Base-by-base conservation (phyloP, 495 filamentous ascomycete genomes). In the Neurospora sp. region DNA sequence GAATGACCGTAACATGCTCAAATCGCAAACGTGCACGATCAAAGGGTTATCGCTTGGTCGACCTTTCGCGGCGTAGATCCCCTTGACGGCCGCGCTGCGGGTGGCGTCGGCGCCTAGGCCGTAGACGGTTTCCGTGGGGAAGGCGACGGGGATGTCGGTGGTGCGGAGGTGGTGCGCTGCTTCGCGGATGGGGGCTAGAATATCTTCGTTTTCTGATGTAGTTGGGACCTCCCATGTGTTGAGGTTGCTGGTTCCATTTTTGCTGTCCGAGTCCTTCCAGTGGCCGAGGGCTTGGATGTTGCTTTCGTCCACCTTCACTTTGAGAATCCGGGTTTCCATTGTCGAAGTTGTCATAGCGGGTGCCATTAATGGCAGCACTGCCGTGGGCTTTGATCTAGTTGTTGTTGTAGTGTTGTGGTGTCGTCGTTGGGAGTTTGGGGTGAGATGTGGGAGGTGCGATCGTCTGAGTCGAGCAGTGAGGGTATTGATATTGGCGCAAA, bases 41-140 rank as follows among this genome's bases (percentile, higher is more conserved):
- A 99, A 86, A 1, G 96, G 96, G 78, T 99, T 99, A 80, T 99
- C 96, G 6, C 89, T 90, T 18, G 96, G 96, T 65, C 96, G 83
- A 69, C 92, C 91, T 82, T 99, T 99, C 9, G 94, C 94, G 18
- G 86, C 83, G 81, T 94, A 99, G 76, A 99, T 99, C 7, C 92
- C 93, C 73, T 86, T 87, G n/a, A 98, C 95, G n/a, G 95, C 91
- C 44, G 81, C 84, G 74, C 71, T 73, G 77, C 92, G 88, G 39
- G 94, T 98, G 7, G 96, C 96, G 84, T 98, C 96, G 22, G 95
- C 96, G 69, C 94, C 96, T 16, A 99, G 86, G 3, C 96, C 96
- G 81, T 99, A 99, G 11, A 99, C 96, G 7, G 96, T 99, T 82
- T 99, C 96, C 0, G 96, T 99, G 6, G 96, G 96, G 79, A 99